Evolutionary conservation across 805 yeast genomes (phyloP).

Genomic region (Cyberlindnera veronae): DNA sequence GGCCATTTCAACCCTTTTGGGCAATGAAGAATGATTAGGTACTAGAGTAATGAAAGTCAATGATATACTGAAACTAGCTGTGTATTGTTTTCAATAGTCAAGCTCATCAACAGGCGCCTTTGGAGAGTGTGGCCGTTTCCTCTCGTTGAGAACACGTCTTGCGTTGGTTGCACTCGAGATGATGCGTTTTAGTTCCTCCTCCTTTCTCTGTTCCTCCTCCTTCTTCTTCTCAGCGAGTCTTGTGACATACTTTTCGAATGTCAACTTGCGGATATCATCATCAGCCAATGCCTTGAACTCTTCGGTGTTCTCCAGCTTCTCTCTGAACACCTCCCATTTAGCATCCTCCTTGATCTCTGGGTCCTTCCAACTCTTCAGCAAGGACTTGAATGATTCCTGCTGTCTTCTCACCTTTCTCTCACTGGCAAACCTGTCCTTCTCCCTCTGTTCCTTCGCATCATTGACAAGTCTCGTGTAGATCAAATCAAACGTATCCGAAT

Average conservation of each 20-base stretch:
- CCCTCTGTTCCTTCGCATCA: constrained; percentile 24
- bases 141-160: constrained; percentile 10
- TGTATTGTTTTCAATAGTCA: constrained; percentile 28
- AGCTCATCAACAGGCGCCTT: constrained; percentile 31
- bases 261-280: constrained; percentile 27
- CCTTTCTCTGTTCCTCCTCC: constrained; percentile 22
- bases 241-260: constrained; percentile 34
- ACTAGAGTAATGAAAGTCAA: background rate
- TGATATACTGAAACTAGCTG: background rate
- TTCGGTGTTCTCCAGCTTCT: constrained; percentile 26
- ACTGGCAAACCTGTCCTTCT: constrained; percentile 21
- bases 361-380: constrained; percentile 26
- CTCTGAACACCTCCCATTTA: constrained; percentile 36
- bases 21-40: constrained; percentile 40
- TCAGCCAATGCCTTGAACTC: constrained; percentile 36
- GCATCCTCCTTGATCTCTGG: constrained; percentile 25
- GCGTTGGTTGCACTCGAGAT: constrained; percentile 19
- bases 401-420: constrained; percentile 21
- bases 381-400: constrained; percentile 25
- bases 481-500: constrained; percentile 28
- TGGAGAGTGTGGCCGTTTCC: constrained; percentile 23
- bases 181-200: constrained; percentile 19
- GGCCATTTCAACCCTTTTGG: constrained; percentile 65
- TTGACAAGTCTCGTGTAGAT: constrained; percentile 28
- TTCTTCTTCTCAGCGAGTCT: constrained; percentile 26